These are phyloP conservation scores for Penicillium argentinense DNA, from an alignment of 495 filamentous ascomycete species.

Conservation along the genomic window DNA sequence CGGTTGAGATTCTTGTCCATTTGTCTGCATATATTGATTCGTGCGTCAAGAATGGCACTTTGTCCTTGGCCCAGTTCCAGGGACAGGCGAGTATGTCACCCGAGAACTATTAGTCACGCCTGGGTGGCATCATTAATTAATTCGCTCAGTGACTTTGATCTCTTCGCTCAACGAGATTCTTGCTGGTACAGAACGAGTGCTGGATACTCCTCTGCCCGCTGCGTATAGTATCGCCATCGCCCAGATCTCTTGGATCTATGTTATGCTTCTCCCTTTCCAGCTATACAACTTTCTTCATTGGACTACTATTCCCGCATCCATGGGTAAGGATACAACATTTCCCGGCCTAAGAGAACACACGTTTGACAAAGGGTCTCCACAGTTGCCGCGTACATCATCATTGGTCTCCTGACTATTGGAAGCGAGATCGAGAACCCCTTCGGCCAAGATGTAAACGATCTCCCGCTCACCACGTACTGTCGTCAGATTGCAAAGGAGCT, in stretches of 20 bases:
- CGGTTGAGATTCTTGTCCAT: slow-evolving; percentile 74
- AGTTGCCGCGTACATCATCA: slow-evolving; percentile 81
- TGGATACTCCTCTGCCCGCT: slow-evolving; percentile 82
- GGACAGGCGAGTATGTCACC: slow-evolving; percentile 41
- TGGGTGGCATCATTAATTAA: background rate
- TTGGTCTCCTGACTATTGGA: slow-evolving; percentile 81
- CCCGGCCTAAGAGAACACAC: background rate
- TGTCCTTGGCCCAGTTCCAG: slow-evolving; percentile 48
- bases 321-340: slow-evolving; percentile 29
- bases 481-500: slow-evolving; percentile 69
- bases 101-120: background rate
- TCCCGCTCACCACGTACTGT: slow-evolving; percentile 80
- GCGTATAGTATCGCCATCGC: slow-evolving; percentile 84
- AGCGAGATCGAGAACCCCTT: slow-evolving; percentile 90
- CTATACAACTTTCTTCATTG: slow-evolving; percentile 61
- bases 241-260: slow-evolving; percentile 87
- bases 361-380: background rate
- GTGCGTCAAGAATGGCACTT: slow-evolving; percentile 52
- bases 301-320: slow-evolving; percentile 82
- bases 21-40: slow-evolving; percentile 65
- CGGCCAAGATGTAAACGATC: slow-evolving; percentile 82
- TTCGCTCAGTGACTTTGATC: slow-evolving; percentile 31
- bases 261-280: slow-evolving; percentile 82
- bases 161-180: slow-evolving; percentile 70
- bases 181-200: slow-evolving; percentile 73